A percentile compares a stretch with the other conserved stretches of the same genome.
These are phyloP conservation scores for Corynespora cassiicola DNA, from an alignment of 2,329 filamentous ascomycete genomes.

Conservation along the genomic window DNA sequence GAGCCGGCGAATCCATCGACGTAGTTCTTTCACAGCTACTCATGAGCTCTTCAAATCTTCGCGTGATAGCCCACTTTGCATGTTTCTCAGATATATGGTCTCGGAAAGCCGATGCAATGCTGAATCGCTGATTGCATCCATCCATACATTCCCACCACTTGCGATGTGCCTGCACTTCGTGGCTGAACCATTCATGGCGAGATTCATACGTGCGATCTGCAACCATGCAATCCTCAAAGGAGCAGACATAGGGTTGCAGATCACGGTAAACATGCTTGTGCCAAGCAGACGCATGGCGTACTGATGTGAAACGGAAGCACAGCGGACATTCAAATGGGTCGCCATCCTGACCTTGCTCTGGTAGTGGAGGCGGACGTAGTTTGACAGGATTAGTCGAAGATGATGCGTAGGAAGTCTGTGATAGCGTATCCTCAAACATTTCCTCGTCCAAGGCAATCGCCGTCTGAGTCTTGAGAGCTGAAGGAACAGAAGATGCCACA, in stretches of 20 bases:
- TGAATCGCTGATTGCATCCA: slow-evolving; percentile 18
- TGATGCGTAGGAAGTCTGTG: slow-evolving; percentile 32
- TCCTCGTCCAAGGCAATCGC: slow-evolving; percentile 9
- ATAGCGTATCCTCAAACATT: slow-evolving; percentile 21
- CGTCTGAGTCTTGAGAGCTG: slow-evolving; percentile 9
- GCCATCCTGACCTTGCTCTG: slow-evolving; percentile 22
- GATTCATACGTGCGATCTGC: slow-evolving; percentile 23
- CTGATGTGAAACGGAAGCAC: slow-evolving; percentile 28
- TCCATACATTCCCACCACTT: slow-evolving; percentile 22
- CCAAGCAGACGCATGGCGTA: slow-evolving; percentile 17
- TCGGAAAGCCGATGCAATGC: slow-evolving; percentile 2
- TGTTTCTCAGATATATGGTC: slow-evolving; percentile 13
- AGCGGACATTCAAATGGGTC: slow-evolving; percentile 38
- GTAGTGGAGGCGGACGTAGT: slow-evolving; percentile 26
- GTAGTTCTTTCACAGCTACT: slow-evolving; percentile 15
- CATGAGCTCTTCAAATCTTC: slow-evolving; percentile 7
- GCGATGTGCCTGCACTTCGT: slow-evolving; percentile 22
- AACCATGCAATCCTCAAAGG: slow-evolving; percentile 16
- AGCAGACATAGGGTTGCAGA: slow-evolving; percentile 28
- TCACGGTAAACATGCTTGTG: slow-evolving; percentile 28
- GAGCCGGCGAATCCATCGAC: slow-evolving; percentile 5
- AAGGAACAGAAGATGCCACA: slow-evolving; percentile 20
- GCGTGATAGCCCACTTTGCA: slow-evolving; percentile 4
- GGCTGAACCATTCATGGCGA: slow-evolving; percentile 24
- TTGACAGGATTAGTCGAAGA: slow-evolving; percentile 18